Percentiles rank a stretch among this genome's conserved stretches.
These are phyloP conservation scores for Fraxinus velutina DNA, from an alignment of 305 asterid genomes.

Conservation along the genomic window DNA sequence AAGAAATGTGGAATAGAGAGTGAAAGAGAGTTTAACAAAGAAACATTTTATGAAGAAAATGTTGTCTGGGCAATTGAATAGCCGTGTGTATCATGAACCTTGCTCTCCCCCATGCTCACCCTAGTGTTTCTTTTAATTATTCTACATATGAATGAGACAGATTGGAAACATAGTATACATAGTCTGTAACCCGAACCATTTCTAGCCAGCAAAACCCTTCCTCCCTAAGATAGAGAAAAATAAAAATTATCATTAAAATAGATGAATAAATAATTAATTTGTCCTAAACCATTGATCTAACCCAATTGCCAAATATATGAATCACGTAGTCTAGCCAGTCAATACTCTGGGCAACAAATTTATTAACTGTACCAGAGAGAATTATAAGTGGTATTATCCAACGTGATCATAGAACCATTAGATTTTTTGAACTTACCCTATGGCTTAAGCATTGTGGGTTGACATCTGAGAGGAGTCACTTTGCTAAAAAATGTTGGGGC, in stretches of 20 bases:
- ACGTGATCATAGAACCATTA: background rate
- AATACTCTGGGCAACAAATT: background rate
- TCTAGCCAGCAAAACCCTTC: background rate
- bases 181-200: background rate
- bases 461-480: background rate
- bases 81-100: background rate
- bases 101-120: background rate
- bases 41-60: background rate
- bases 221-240: background rate
- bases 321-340: background rate
- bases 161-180: background rate
- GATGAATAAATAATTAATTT: background rate
- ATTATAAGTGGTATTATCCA: background rate
- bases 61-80: background rate
- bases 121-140: background rate
- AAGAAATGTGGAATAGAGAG: background rate
- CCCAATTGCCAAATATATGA: background rate
- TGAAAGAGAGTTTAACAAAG: background rate
- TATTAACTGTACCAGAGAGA: background rate
- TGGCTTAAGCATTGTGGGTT: background rate
- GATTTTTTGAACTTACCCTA: background rate
- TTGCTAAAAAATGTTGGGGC: background rate
- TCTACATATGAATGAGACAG: background rate
- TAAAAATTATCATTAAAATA: background rate
- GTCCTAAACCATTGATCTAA: background rate